A percentile compares a stretch with the other conserved stretches of the same genome.
phyloP scores from a whole-genome alignment of 176 grass and related monocot genomes.

The Carex cristatella region DNA sequence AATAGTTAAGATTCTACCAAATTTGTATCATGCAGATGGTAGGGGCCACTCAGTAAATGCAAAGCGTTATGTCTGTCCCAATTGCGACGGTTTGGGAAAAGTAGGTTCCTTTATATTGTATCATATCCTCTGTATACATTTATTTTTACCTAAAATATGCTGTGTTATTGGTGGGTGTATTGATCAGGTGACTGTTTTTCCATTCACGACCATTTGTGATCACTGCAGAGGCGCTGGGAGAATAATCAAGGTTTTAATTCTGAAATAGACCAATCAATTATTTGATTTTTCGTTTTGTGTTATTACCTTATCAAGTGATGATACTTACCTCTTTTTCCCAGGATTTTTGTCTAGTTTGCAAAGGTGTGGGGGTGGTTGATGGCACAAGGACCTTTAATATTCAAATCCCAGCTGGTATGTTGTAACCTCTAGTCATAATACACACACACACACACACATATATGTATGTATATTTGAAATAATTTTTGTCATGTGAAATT shows the following conservation, averaged over 20 bases:
- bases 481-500: background rate
- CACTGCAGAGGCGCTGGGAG: constrained; percentile 73
- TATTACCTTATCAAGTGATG: constrained; percentile 20
- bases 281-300: background rate
- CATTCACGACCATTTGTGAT: constrained; percentile 73
- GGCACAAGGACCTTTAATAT: constrained; percentile 76
- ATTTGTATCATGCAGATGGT: constrained; percentile 54
- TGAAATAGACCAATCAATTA: constrained; percentile 16
- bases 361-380: constrained; percentile 69
- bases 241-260: constrained; percentile 72
- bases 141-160: constrained; percentile 6
- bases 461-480: background rate
- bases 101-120: constrained; percentile 40
- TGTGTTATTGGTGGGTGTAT: constrained; percentile 13
- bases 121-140: constrained; percentile 13
- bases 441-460: too few species aligned
- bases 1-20: constrained; percentile 21
- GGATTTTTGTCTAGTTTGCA: constrained; percentile 79
- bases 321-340: constrained; percentile 24
- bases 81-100: constrained; percentile 71
- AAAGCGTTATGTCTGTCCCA: constrained; percentile 66
- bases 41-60: constrained; percentile 66
- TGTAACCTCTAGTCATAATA: background rate
- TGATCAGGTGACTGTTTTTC: constrained; percentile 69
- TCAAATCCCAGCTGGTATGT: constrained; percentile 72